Evolutionary conservation across 441 rosid genomes (phyloP), one percentile per base, ranked within the genome.

Genomic region (Gossypium davidsonii): DNA sequence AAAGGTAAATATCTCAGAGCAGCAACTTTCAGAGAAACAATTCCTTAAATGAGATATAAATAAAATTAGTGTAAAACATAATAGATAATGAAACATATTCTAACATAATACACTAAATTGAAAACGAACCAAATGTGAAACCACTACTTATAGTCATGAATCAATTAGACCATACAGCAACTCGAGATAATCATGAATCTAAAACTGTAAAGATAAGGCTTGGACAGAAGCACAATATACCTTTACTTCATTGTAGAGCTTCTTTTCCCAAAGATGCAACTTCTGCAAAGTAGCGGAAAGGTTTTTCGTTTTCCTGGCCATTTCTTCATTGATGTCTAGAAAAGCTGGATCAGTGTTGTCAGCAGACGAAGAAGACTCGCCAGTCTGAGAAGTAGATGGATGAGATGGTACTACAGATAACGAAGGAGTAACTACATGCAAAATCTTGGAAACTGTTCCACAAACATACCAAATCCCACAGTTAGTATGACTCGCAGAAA

Each of bases 221-320:
- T 7, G 37, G 34, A 49, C 37, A 46, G 37, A 56, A 49, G 46
- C 11, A 58, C 9, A 71, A 64, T 78, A 59, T 85, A 91, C 99
- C 94, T 93, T 95, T 12, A 93, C 99, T 87, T 95, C 97, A 39
- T 83, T 78, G 70, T 82, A 88, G 72, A 93, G 92, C 78, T 95
- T 93, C 95, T 91, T 95, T 91, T 95, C 99, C 99, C 95, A 95
- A 49, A 93, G 92, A 80, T 83, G 76, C 23, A 95, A 84, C 77
- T 91, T 93, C 61, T 85, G 97, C 82, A 95, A 83, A 60, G 95
- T 93, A 21, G 98, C 88, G 28, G 99, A 91, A 74, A 95, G 97
- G 75, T 88, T 91, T 67, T 86, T 86, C 0, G 91, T 84, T 74
- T 92, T 90, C 61, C 79, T 81, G 3, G 87, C 86, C 81, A 88